A percentile compares a stretch with the other conserved stretches of the same genome.
These are phyloP conservation scores for Clathrus columnatus DNA, from an alignment of 768 basidiomycete species.

Conservation along the genomic window DNA sequence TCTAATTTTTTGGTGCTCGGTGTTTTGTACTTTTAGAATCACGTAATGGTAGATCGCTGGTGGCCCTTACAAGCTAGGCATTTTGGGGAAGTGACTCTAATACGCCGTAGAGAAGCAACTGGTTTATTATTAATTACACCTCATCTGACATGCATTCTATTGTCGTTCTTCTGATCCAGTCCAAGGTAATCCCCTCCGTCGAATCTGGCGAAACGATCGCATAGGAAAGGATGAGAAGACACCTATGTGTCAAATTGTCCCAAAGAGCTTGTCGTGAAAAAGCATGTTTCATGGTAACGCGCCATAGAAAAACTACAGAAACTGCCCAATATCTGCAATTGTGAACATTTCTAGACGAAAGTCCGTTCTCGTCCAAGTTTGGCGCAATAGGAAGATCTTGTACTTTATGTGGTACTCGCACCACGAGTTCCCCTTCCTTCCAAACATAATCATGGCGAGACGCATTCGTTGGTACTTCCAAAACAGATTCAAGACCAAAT, in stretches of 20 bases:
- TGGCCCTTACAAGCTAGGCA: too few relatives aligned
- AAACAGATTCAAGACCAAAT: conserved; percentile 8
- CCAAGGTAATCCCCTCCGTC: conserved; percentile 26
- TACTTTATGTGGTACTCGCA: conserved; percentile 23
- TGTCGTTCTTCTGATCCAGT: conserved; percentile 47
- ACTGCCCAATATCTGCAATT: conserved; percentile 35
- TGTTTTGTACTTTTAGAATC: too few relatives aligned
- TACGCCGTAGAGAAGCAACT: too few relatives aligned
- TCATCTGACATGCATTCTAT: conserved; percentile 20
- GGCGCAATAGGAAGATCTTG: conserved; percentile 22
- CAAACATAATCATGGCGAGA: not conserved
- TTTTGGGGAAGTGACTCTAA: too few relatives aligned
- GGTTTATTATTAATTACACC: too few relatives aligned
- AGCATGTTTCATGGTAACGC: conserved; percentile 34
- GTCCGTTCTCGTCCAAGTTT: not conserved
- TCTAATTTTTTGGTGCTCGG: too few relatives aligned
- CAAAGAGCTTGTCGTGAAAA: conserved; percentile 25
- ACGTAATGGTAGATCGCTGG: too few relatives aligned
- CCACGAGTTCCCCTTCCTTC: not conserved
- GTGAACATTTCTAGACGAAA: conserved; percentile 21
- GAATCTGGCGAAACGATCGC: conserved; percentile 26
- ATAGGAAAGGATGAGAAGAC: conserved; percentile 47
- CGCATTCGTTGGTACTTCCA: not conserved
- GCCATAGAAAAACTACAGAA: conserved; percentile 50
- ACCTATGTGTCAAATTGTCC: conserved; percentile 43